These are phyloP conservation scores for Musa beccarii DNA, from an alignment of 176 grass and related monocot species.

Conservation along the genomic window DNA sequence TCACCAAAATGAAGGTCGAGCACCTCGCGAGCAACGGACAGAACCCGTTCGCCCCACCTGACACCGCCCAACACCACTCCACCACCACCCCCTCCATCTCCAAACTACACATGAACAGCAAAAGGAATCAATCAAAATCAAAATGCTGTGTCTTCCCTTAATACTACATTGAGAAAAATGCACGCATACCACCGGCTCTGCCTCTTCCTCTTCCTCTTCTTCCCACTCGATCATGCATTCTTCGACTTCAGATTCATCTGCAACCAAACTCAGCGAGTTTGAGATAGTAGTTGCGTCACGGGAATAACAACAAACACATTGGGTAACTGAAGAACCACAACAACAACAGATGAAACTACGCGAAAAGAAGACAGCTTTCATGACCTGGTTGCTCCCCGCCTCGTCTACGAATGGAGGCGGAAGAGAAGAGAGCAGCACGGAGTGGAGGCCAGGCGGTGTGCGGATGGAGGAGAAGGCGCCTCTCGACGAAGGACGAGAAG, in stretches of 20 bases:
- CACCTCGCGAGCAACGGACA: constrained; percentile 43
- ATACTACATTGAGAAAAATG: background rate
- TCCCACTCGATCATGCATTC: constrained; percentile 9
- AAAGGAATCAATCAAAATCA: background rate
- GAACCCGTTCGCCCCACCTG: constrained; percentile 50
- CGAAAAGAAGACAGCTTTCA: background rate
- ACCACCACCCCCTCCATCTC: constrained; percentile 72
- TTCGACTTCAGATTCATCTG: constrained; percentile 3
- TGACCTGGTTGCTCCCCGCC: background rate
- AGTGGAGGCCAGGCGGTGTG: background rate
- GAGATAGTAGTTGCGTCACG: background rate
- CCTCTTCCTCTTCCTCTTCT: constrained; percentile 9
- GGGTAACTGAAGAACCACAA: background rate
- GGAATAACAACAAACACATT: constrained; percentile 8
- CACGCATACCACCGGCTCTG: constrained; percentile 4
- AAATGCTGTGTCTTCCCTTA: background rate
- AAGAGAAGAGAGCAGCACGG: background rate
- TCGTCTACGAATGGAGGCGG: background rate
- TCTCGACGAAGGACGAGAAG: background rate
- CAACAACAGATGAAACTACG: background rate
- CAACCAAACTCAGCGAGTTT: background rate
- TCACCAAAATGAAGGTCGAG: constrained; percentile 50
- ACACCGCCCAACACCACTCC: constrained; percentile 54
- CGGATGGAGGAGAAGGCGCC: background rate
- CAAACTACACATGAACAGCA: constrained; percentile 38